Conservation (phyloP, 345 rosid species). For the Lepidium didymum region DNA sequence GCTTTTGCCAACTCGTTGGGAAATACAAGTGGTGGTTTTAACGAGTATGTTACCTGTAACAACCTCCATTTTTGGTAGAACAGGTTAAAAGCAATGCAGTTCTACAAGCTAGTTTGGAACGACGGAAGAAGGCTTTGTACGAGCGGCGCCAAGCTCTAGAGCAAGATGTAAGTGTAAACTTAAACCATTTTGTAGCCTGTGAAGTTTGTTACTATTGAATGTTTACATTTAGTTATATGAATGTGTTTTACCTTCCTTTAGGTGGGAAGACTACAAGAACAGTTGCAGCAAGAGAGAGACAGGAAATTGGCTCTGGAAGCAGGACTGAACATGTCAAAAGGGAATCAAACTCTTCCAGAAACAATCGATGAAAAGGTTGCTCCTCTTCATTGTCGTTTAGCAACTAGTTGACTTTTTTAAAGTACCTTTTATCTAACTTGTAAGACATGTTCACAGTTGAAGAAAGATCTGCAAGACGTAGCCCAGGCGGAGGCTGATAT, state of each 20-base stretch:
- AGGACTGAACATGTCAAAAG: conserved; percentile 43
- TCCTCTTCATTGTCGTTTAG: neutral
- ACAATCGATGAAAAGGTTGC: conserved; percentile 57
- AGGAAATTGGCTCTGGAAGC: conserved; percentile 58
- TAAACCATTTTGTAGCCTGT: neutral
- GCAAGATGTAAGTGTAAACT: conserved; percentile 52
- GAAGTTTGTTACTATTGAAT: neutral
- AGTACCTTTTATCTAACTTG: conserved; percentile 15
- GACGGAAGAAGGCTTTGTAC: conserved; percentile 55
- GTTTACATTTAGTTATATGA: neutral
- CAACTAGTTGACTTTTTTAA: conserved; percentile 1
- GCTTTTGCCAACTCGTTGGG: neutral
- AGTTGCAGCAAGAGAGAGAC: conserved; percentile 68
- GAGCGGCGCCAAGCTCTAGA: conserved; percentile 66
- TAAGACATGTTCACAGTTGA: conserved; percentile 38
- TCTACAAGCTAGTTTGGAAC: conserved; percentile 55
- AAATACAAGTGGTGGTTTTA: neutral
- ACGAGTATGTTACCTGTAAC: conserved; percentile 1
- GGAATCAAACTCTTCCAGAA: conserved; percentile 30
- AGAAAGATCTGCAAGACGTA: conserved; percentile 59
- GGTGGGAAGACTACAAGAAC: conserved; percentile 79
- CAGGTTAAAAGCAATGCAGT: conserved; percentile 60
- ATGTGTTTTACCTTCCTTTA: conserved; percentile 24
- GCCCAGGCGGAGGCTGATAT: conserved; percentile 55
- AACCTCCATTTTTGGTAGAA: neutral